These are phyloP conservation scores for Schizothecium vesticola DNA, from an alignment of 495 filamentous ascomycete genomes.

Conservation along the genomic window DNA sequence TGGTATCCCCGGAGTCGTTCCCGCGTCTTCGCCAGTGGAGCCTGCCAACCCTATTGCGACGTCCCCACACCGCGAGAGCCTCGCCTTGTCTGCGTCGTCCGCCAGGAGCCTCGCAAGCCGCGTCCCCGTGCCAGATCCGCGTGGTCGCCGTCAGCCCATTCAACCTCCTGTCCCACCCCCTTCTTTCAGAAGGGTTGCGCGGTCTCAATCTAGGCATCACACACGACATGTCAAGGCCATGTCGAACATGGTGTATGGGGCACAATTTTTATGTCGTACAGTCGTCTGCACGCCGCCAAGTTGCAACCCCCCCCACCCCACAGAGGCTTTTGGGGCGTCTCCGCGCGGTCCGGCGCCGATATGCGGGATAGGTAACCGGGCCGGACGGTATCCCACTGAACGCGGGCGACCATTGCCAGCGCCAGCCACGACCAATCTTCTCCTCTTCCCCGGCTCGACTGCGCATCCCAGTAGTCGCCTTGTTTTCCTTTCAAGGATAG, in stretches of 20 bases:
- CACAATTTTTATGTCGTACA: not conserved
- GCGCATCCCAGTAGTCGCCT: not conserved
- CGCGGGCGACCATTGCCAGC: not conserved
- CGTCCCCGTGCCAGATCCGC: not conserved
- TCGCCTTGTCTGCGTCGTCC: not conserved
- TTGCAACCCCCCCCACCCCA: not conserved
- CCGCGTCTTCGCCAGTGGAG: no score
- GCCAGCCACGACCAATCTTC: not conserved
- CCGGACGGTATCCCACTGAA: not conserved
- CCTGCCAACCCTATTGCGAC: not conserved
- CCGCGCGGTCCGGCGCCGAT: not conserved
- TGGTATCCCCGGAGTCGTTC: no score
- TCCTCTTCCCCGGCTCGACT: not conserved
- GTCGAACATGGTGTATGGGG: no score
- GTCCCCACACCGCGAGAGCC: not conserved
- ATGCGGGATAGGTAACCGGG: not conserved
- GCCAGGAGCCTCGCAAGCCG: not conserved
- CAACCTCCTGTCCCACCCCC: not conserved
- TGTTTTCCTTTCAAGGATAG: not conserved
- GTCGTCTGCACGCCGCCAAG: not conserved
- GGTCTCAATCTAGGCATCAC: not conserved
- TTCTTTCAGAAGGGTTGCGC: not conserved
- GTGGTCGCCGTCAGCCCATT: not conserved
- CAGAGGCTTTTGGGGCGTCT: not conserved
- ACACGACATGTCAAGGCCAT: not conserved